phyloP scores from a whole-genome alignment of 139 green algal species.

The Chlorokybus atmophyticus region DNA sequence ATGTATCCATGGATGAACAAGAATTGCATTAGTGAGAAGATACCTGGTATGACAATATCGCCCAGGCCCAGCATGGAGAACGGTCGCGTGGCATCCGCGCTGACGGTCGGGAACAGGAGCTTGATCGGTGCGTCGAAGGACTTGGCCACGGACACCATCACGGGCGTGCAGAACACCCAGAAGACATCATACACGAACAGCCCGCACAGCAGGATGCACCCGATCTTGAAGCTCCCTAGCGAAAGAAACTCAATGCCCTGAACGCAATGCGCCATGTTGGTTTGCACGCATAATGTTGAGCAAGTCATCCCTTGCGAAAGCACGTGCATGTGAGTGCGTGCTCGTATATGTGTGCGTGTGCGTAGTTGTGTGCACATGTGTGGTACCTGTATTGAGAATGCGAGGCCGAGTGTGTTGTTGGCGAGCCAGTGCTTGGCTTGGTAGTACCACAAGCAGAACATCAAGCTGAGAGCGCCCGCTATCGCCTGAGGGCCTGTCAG shows the following conservation, averaged over 20 bases:
- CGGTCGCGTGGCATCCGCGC: slow-evolving; percentile 31
- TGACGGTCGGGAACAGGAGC: slow-evolving; percentile 22
- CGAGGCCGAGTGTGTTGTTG: slow-evolving; percentile 90
- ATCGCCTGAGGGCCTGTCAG: slow-evolving; percentile 44
- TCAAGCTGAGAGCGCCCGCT: slow-evolving; percentile 27
- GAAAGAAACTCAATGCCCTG: slow-evolving; percentile 91
- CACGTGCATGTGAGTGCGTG: no score
- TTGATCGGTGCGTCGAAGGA: slow-evolving; percentile 98
- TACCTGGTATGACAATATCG: slow-evolving; percentile 65
- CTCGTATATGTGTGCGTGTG: no score
- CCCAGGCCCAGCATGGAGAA: slow-evolving; percentile 95
- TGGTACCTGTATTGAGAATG: slow-evolving; percentile 56
- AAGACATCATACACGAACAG: slow-evolving; percentile 98
- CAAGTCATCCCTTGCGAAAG: no score
- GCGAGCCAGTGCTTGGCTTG: slow-evolving; percentile 80
- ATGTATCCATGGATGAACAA: no score
- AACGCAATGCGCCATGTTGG: slow-evolving; percentile 8
- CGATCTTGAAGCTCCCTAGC: slow-evolving; percentile 62
- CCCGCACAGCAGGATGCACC: slow-evolving; percentile 71
- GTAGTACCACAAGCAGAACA: slow-evolving; percentile 70
- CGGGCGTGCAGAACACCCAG: slow-evolving; percentile 97
- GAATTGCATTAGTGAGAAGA: no score
- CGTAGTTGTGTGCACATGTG: no score
- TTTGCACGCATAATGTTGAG: slow-evolving; percentile 6
- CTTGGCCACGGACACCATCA: slow-evolving; percentile 89